Percentiles rank a stretch among this genome's conserved stretches.
phyloP scores from a whole-genome alignment of 2,329 filamentous ascomycete genomes.

The Alternaria tenuissima region DNA sequence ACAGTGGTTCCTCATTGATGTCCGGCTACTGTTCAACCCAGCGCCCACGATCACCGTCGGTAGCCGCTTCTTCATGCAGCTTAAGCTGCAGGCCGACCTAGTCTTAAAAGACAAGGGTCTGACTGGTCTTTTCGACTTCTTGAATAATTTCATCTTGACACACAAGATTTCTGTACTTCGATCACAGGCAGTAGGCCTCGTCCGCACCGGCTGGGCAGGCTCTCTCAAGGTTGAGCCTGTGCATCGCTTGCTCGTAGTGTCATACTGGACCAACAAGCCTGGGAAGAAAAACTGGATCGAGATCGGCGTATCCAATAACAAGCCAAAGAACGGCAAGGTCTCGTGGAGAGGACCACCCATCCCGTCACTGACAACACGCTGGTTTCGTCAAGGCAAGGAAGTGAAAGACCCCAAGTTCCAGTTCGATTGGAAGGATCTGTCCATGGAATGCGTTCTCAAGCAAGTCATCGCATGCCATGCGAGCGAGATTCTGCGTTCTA shows the following conservation, averaged over 20 bases:
- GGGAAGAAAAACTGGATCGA: slow-evolving; percentile 89
- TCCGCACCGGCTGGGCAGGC: slow-evolving; percentile 77
- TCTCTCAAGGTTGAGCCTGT: slow-evolving; percentile 79
- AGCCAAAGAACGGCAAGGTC: slow-evolving; percentile 43
- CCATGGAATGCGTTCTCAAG: slow-evolving; percentile 76
- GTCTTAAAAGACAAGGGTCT: slow-evolving; percentile 75
- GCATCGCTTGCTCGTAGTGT: slow-evolving; percentile 82
- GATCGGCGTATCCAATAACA: slow-evolving; percentile 78
- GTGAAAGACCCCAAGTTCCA: slow-evolving; percentile 72
- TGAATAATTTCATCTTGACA: slow-evolving; percentile 88
- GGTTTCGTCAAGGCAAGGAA: slow-evolving; percentile 85
- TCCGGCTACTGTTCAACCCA: slow-evolving; percentile 83
- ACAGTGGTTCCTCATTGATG: slow-evolving; percentile 94
- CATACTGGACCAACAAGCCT: slow-evolving; percentile 83
- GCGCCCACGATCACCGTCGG: slow-evolving; percentile 67
- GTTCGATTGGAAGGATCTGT: slow-evolving; percentile 73
- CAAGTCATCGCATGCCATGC: slow-evolving; percentile 78
- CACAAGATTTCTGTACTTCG: slow-evolving; percentile 87
- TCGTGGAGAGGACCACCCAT: slow-evolving; percentile 47
- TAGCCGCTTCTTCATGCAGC: slow-evolving; percentile 64
- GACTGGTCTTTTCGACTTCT: slow-evolving; percentile 79
- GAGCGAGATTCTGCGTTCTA: slow-evolving; percentile 71
- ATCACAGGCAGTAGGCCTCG: slow-evolving; percentile 77
- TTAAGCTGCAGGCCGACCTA: slow-evolving; percentile 78
- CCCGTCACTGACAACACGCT: slow-evolving; percentile 68